Percentiles rank a stretch among this genome's conserved stretches.
Evolutionary conservation across 2,329 filamentous ascomycete species (phyloP).

Genomic region (Catunica adiposa): DNA sequence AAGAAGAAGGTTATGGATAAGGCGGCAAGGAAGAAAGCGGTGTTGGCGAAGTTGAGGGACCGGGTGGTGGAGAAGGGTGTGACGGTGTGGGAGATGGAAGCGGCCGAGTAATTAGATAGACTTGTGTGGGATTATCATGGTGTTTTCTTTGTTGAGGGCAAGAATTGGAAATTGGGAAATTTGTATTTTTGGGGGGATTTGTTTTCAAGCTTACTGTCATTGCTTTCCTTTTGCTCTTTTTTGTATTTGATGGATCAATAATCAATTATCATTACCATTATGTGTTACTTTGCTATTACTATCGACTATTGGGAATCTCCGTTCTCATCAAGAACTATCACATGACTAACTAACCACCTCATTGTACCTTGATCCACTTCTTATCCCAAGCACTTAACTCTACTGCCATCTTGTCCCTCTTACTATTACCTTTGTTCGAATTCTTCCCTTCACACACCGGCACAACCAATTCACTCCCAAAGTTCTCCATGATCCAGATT

Average conservation of each 20-base stretch:
- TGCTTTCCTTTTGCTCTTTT: background rate
- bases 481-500: conserved; percentile 48
- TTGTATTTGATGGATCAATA: background rate
- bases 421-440: background rate
- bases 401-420: conserved; percentile 24
- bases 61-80: conserved; percentile 34
- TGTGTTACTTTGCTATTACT: background rate
- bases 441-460: conserved; percentile 33
- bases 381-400: conserved; percentile 32
- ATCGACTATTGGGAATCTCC: too few species aligned
- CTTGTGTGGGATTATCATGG: background rate
- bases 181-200: background rate
- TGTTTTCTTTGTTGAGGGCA: background rate
- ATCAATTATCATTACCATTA: background rate
- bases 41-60: conserved; percentile 34
- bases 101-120: conserved; percentile 24
- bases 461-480: conserved; percentile 35
- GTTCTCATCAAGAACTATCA: too few species aligned
- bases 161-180: background rate
- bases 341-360: too few species aligned
- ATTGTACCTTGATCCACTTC: conserved; percentile 23
- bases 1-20: conserved; percentile 39
- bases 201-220: background rate
- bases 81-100: conserved; percentile 33
- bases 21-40: conserved; percentile 34